Conservation (phyloP, 1,139 yeast species). For the Taphrina communis region DNA sequence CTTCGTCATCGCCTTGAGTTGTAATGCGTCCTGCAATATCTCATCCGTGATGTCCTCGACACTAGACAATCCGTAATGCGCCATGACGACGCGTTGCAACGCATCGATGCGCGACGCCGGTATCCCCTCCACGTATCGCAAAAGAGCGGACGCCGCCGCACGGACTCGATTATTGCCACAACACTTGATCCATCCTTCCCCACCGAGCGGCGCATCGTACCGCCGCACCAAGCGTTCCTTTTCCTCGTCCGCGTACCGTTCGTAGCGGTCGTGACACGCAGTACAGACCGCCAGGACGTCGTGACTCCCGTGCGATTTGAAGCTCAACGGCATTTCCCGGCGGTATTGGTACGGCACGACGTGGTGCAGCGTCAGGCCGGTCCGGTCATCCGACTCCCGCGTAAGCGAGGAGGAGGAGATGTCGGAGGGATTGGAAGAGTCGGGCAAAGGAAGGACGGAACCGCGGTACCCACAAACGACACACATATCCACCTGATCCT, state of each 20-base stretch:
- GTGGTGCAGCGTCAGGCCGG: constrained; percentile 22
- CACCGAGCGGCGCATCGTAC: constrained; percentile 25
- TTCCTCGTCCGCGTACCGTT: constrained; percentile 13
- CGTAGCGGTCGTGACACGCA: constrained; percentile 3
- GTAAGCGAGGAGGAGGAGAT: neutral
- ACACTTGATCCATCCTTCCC: constrained; percentile 19
- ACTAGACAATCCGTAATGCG: neutral
- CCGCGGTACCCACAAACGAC: constrained; percentile 31
- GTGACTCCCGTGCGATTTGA: constrained; percentile 30
- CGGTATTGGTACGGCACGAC: constrained; percentile 34
- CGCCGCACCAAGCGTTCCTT: neutral
- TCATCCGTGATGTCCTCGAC: neutral
- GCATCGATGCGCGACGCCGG: constrained; percentile 3
- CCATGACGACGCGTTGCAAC: neutral
- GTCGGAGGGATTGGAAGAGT: no score
- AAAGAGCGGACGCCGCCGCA: constrained; percentile 25
- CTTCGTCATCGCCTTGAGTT: neutral
- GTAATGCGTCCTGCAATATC: neutral
- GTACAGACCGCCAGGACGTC: constrained; percentile 26
- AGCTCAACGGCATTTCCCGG: constrained; percentile 17
- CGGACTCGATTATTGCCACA: constrained; percentile 4
- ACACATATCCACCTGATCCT: constrained; percentile 23
- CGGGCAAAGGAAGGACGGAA: neutral
- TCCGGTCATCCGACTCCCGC: neutral
- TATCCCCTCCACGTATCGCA: neutral